Percentiles rank a stretch among this genome's conserved stretches.
Evolutionary conservation across 495 filamentous ascomycete species (phyloP).

Genomic region (Lasiosphaeris hirsuta): DNA sequence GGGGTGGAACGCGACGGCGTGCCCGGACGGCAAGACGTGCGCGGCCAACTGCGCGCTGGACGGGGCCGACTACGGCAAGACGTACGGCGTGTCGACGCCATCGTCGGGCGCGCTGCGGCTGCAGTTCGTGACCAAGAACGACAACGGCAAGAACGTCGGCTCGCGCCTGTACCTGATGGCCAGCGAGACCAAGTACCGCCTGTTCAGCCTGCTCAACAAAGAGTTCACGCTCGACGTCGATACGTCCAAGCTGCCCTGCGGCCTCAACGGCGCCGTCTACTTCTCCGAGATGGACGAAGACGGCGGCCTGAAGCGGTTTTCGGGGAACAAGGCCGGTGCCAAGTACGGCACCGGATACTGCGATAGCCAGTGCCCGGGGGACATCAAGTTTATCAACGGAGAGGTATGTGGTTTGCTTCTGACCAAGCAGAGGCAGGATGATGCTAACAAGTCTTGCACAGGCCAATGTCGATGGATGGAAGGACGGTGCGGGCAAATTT

Average conservation of each 20-base stretch:
- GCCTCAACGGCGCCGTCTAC: conserved; percentile 70
- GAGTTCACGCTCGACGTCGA: conserved; percentile 73
- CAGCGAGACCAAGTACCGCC: conserved; percentile 55
- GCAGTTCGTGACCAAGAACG: conserved; percentile 55
- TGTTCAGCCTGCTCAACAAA: conserved; percentile 61
- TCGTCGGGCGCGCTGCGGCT: conserved; percentile 51
- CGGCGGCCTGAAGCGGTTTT: conserved; percentile 52
- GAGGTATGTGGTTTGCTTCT: conserved; percentile 31
- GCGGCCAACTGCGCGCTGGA: conserved; percentile 60
- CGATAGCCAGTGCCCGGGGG: conserved; percentile 63
- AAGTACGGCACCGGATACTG: conserved; percentile 72
- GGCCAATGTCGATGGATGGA: conserved; percentile 9
- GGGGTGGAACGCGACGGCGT: conserved; percentile 54
- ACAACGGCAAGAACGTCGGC: conserved; percentile 54
- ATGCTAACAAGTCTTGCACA: conserved; percentile 45
- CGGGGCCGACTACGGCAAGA: conserved; percentile 57
- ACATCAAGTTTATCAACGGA: conserved; percentile 69
- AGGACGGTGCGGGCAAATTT: conserved; percentile 49
- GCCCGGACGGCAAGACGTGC: conserved; percentile 52
- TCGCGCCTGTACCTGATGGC: conserved; percentile 62
- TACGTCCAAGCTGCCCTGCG: conserved; percentile 62
- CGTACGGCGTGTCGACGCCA: conserved; percentile 58
- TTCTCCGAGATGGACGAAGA: conserved; percentile 62
- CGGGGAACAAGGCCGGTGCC: conserved; percentile 62
- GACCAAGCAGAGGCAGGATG: not conserved